Evolutionary conservation across 495 filamentous ascomycete species (phyloP), one percentile per base, ranked within the genome.

Genomic region (Ramalina peruviana): DNA sequence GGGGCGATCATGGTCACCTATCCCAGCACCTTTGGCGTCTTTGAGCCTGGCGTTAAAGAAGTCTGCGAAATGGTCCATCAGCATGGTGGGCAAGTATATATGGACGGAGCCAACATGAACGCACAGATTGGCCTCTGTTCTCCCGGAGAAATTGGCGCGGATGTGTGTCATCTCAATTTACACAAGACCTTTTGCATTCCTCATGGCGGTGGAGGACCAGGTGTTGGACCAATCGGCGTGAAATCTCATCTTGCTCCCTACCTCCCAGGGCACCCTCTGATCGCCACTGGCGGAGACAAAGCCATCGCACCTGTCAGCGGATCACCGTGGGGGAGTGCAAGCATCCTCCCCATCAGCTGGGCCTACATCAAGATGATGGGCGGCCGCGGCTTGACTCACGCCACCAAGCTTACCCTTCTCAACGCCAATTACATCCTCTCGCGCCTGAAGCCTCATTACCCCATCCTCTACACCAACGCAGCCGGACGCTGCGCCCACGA

Each of bases 181-280:
- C 92, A 98, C 76, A 98, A 98, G 71, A 98, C 92, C 1, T 98
- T 98, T 74, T 98, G 92, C 68, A 98, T 98, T 58, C 92, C 92
- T 19, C 92, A 98, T 65, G 92, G 92, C 46, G 92, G 92, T 51
- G 92, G 92, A 51, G 92, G 92, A 20, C 92, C 92, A 6, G 92
- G 92, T 53, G 88, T 97, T 40, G 92, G 92, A 1, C 92, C 92
- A 46, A 94, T 98, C 51, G 89, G 90, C 58, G 92, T 97, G 38
- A 89, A 86, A 57, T 66, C 76, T 43, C 88, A 93, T 59, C 78
- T 98, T 42, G 68, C 75, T 7, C 74, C 78, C 15, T 89, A 80
- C 73, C 76, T 98, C 36, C 93, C 92, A 1, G 81, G 83, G 19
- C 82, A 85, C 64, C 75, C 81, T 0, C 66, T 77, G 19, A 67